Evolutionary conservation across 2,329 filamentous ascomycete species (phyloP).

Genomic region (Fusarium nurragi): DNA sequence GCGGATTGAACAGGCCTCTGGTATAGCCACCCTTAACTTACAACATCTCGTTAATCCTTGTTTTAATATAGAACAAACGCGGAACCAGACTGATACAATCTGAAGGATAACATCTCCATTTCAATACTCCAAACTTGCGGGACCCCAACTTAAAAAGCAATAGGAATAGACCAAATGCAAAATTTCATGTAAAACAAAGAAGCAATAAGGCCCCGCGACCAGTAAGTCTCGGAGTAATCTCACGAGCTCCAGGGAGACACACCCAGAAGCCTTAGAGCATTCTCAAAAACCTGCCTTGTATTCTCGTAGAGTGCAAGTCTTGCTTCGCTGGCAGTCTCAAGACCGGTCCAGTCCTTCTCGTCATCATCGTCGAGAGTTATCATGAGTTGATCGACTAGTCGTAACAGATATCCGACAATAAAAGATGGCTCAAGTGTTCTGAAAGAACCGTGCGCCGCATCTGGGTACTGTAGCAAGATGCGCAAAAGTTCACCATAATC

Average conservation of each 20-base stretch:
- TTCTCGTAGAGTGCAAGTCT: slow-evolving; percentile 67
- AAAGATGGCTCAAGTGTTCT: slow-evolving; percentile 74
- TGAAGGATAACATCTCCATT: background rate
- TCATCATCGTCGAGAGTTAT: slow-evolving; percentile 63
- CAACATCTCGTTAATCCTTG: too few species aligned
- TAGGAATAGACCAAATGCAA: background rate
- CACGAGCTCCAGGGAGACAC: slow-evolving; percentile 28
- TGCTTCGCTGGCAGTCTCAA: slow-evolving; percentile 64
- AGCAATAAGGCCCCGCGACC: background rate
- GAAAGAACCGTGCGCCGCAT: slow-evolving; percentile 69
- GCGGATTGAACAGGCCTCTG: too few species aligned
- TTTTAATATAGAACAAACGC: background rate
- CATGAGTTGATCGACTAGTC: slow-evolving; percentile 31
- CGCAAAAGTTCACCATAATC: slow-evolving; percentile 55
- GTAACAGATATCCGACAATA: slow-evolving; percentile 67
- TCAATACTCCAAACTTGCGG: background rate
- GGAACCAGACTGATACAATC: background rate
- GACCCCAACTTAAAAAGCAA: too few species aligned
- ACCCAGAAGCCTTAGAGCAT: slow-evolving; percentile 53
- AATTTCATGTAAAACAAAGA: background rate
- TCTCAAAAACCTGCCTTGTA: slow-evolving; percentile 42
- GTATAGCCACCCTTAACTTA: too few species aligned
- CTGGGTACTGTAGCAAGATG: slow-evolving; percentile 70
- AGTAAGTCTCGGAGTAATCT: background rate
- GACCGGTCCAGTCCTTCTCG: slow-evolving; percentile 36